Conservation (phyloP, 129 eudicot genomes). For the Tagetes patula region DNA sequence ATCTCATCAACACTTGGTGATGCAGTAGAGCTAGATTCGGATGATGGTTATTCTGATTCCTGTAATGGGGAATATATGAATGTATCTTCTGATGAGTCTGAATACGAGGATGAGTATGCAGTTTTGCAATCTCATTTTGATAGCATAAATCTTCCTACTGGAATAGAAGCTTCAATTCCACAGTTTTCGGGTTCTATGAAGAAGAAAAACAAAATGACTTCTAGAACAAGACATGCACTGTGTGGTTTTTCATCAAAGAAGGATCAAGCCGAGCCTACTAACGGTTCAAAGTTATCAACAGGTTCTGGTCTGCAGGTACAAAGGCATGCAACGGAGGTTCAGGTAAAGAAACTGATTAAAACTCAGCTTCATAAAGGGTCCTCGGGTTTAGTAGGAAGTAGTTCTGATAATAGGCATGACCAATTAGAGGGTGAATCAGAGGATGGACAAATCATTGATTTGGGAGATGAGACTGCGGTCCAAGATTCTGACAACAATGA, state of each 20-base stretch:
- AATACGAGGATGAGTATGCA: slow-evolving; percentile 49
- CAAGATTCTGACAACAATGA: slow-evolving; percentile 30
- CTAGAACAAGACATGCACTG: slow-evolving; percentile 5
- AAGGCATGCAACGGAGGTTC: slow-evolving; percentile 13
- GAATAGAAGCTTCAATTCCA: slow-evolving; percentile 57
- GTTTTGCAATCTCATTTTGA: slow-evolving; percentile 70
- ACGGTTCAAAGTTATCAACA: slow-evolving; percentile 17
- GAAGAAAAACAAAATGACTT: background rate
- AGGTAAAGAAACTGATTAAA: slow-evolving; percentile 4
- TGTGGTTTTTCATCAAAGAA: background rate
- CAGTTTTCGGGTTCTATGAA: slow-evolving; percentile 41
- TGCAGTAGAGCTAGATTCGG: slow-evolving; percentile 30
- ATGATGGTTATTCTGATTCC: slow-evolving; percentile 33
- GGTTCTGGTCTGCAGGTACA: slow-evolving; percentile 14
- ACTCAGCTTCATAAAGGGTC: slow-evolving; percentile 17
- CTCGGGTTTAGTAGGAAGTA: slow-evolving; percentile 9
- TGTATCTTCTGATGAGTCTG: slow-evolving; percentile 37
- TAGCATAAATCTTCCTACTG: slow-evolving; percentile 60
- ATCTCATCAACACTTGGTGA: slow-evolving; percentile 26
- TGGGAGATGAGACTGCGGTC: slow-evolving; percentile 13
- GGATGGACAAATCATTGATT: slow-evolving; percentile 2
- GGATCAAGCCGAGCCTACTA: slow-evolving; percentile 8
- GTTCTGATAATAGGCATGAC: slow-evolving; percentile 2
- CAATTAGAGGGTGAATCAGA: background rate
- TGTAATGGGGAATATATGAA: slow-evolving; percentile 41